A percentile compares a stretch with the other conserved stretches of the same genome.
phyloP scores from a whole-genome alignment of 306 rosid species.

The Cicer pinnatifidum region DNA sequence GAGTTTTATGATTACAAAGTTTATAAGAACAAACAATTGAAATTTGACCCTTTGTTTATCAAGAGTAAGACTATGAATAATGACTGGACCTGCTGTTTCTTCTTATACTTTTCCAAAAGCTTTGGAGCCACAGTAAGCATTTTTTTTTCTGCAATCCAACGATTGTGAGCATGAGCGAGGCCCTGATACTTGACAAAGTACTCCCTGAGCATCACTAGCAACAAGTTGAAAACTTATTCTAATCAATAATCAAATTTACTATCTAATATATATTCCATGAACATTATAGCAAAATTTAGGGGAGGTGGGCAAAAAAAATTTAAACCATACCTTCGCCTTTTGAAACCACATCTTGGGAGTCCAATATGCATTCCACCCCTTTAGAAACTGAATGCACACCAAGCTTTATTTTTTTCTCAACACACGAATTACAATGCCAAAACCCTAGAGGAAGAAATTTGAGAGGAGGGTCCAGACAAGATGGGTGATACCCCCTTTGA shows the following conservation, averaged over 20 bases:
- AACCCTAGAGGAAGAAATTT: conserved; percentile 44
- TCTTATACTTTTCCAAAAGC: conserved; percentile 48
- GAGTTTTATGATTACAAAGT: neutral
- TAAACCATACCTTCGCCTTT: conserved; percentile 39
- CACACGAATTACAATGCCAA: conserved; percentile 52
- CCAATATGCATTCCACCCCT: conserved; percentile 48
- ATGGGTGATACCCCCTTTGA: conserved; percentile 47
- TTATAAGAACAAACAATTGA: neutral
- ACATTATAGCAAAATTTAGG: neutral
- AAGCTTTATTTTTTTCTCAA: conserved; percentile 41
- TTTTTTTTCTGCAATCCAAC: conserved; percentile 51
- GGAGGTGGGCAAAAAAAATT: neutral
- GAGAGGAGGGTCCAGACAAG: conserved; percentile 54
- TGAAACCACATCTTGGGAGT: conserved; percentile 43
- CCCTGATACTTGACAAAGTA: conserved; percentile 52
- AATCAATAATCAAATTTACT: conserved; percentile 9
- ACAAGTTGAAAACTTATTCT: conserved; percentile 29
- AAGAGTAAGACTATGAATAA: neutral
- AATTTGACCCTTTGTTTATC: neutral
- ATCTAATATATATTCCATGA: conserved; percentile 24
- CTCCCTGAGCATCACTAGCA: conserved; percentile 47
- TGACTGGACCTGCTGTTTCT: conserved; percentile 42
- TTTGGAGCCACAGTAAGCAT: conserved; percentile 49
- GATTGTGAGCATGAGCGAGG: conserved; percentile 55
- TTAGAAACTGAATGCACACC: conserved; percentile 52